Conservation (phyloP, 331 rosid genomes). For the Spiraea crenata region DNA sequence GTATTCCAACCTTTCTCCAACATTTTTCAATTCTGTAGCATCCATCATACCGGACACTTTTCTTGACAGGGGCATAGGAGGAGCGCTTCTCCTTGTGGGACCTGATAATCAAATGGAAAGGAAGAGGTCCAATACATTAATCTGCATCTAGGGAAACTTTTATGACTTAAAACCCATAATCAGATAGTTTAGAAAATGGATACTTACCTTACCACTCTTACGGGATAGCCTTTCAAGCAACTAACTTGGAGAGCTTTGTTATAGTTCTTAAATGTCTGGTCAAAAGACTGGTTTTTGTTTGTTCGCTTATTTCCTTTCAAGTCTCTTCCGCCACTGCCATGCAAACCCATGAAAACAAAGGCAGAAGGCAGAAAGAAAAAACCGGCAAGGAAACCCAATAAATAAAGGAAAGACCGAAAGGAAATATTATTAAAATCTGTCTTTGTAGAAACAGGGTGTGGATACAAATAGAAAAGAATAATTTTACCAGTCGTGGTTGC, state of each 20-base stretch:
- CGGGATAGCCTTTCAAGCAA: constrained; percentile 2
- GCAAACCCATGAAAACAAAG: no score
- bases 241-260: neutral
- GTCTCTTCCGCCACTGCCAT: constrained; percentile 15
- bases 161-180: neutral
- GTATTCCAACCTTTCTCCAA: constrained; percentile 64
- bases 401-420: no score
- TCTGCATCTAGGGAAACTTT: neutral
- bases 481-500: neutral
- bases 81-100: constrained; percentile 74
- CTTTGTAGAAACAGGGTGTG: neutral
- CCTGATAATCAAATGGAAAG: constrained; percentile 32
- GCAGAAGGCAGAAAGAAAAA: no score
- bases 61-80: constrained; percentile 59
- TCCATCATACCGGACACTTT: constrained; percentile 69
- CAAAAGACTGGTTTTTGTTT: neutral
- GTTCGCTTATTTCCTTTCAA: neutral
- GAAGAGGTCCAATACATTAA: neutral
- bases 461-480: neutral
- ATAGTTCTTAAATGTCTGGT: neutral
- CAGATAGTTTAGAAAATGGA: neutral
- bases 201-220: constrained; percentile 10
- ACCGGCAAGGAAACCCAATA: neutral
- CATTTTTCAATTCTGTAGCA: constrained; percentile 74
- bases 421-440: neutral